A percentile compares a stretch with the other conserved stretches of the same genome.
Conservation (phyloP, 768 basidiomycete species). For the Hortiboletus campestris region DNA sequence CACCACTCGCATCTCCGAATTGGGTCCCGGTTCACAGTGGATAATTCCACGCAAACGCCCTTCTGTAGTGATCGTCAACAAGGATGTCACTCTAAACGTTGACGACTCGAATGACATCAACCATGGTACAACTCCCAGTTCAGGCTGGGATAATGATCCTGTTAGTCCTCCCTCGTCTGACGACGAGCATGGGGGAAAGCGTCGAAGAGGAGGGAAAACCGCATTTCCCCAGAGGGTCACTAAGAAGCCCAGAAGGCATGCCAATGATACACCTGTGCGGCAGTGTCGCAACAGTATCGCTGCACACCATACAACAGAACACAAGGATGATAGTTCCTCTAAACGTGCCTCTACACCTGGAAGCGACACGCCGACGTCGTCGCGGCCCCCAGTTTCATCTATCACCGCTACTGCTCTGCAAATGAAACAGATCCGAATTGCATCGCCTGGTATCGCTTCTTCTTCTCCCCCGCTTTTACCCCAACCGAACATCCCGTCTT, state of each 20-base stretch:
- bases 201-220: slow-evolving; percentile 11
- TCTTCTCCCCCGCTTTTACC: neutral
- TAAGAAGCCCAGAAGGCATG: slow-evolving; percentile 16
- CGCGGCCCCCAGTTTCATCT: slow-evolving; percentile 1
- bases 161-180: slow-evolving; percentile 1
- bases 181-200: slow-evolving; percentile 14
- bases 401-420: slow-evolving; percentile 6
- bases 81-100: neutral
- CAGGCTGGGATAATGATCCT: neutral
- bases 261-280: slow-evolving; percentile 9
- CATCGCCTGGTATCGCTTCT: slow-evolving; percentile 13
- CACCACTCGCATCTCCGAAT: neutral
- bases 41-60: slow-evolving; percentile 21
- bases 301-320: neutral
- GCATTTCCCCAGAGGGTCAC: neutral
- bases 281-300: neutral
- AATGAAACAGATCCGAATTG: slow-evolving; percentile 13
- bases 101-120: neutral
- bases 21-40: slow-evolving; percentile 16
- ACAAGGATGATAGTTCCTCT: neutral
- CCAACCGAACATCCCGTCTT: neutral
- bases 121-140: neutral
- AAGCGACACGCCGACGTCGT: neutral
- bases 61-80: slow-evolving; percentile 13
- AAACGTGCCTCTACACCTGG: neutral